phyloP scores from a whole-genome alignment of 73 alveolate genomes.

The Diophrys sp. region DNA sequence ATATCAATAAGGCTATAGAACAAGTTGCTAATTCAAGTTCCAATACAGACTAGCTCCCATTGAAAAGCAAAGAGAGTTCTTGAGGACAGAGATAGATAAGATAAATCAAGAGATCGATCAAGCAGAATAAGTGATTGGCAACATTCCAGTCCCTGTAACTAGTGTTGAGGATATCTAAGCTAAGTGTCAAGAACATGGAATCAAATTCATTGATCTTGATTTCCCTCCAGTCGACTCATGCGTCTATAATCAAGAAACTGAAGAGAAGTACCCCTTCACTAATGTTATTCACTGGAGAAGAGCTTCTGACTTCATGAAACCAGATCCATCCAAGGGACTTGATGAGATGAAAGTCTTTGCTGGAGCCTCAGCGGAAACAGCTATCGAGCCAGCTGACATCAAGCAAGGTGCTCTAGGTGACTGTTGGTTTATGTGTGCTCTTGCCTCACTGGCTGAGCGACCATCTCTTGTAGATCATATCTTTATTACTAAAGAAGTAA shows the following conservation, averaged over 20 bases:
- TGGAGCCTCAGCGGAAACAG: too few relatives aligned
- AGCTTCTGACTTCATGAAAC: slow-evolving; percentile 56
- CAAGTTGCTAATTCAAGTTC: too few relatives aligned
- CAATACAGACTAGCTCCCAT: too few relatives aligned
- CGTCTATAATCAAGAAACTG: slow-evolving; percentile 19
- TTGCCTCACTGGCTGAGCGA: slow-evolving; percentile 75
- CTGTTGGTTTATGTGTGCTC: slow-evolving; percentile 81
- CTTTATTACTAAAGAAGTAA: slow-evolving; percentile 47
- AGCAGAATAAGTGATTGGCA: slow-evolving; percentile 3
- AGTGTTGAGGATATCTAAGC: too few relatives aligned
- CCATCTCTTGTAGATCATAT: slow-evolving; percentile 65
- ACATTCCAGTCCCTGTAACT: slow-evolving; percentile 25
- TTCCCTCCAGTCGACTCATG: slow-evolving; percentile 55
- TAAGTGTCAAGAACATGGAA: slow-evolving; percentile 15
- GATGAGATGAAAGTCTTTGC: slow-evolving; percentile 27
- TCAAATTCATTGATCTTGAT: slow-evolving; percentile 39
- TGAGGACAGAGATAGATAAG: neutral
- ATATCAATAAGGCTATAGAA: too few relatives aligned
- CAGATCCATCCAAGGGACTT: slow-evolving; percentile 21
- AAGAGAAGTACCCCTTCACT: slow-evolving; percentile 28
- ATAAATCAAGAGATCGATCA: neutral
- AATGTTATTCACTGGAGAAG: slow-evolving; percentile 63
- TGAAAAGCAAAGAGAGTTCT: neutral
- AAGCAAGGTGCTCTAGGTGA: slow-evolving; percentile 82
- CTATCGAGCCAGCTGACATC: slow-evolving; percentile 72